A percentile compares a stretch with the other conserved stretches of the same genome.
Evolutionary conservation across 1,139 yeast genomes (phyloP).

Genomic region (Suhomyces guaymorum): DNA sequence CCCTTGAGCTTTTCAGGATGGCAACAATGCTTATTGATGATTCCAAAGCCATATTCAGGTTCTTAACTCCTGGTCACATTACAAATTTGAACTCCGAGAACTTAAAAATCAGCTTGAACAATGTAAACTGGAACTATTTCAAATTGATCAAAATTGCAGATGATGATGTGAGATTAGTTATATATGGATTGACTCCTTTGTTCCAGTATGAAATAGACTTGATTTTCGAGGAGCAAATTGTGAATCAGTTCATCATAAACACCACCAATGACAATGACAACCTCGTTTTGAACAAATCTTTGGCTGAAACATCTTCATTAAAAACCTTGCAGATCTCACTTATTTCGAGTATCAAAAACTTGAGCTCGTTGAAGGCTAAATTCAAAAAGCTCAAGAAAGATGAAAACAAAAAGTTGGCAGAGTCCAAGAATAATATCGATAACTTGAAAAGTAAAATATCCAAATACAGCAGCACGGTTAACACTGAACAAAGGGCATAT

Average conservation of each 20-base stretch:
- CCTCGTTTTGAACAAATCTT: slow-evolving; percentile 36
- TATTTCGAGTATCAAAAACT: slow-evolving; percentile 57
- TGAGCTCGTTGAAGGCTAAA: slow-evolving; percentile 50
- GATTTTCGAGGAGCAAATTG: slow-evolving; percentile 36
- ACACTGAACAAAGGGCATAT: slow-evolving; percentile 31
- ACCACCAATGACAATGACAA: slow-evolving; percentile 38
- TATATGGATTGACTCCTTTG: slow-evolving; percentile 66
- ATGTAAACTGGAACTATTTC: slow-evolving; percentile 58
- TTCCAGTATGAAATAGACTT: slow-evolving; percentile 70
- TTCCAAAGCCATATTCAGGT: slow-evolving; percentile 44
- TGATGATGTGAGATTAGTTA: slow-evolving; percentile 47
- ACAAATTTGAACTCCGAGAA: slow-evolving; percentile 19
- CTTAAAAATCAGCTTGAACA: slow-evolving; percentile 55
- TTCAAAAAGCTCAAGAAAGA: slow-evolving; percentile 64
- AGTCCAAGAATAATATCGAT: slow-evolving; percentile 60
- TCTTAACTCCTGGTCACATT: slow-evolving; percentile 28
- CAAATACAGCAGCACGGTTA: slow-evolving; percentile 31
- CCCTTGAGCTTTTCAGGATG: slow-evolving; percentile 16
- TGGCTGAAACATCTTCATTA: slow-evolving; percentile 49
- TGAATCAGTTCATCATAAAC: slow-evolving; percentile 32
- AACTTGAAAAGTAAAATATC: slow-evolving; percentile 50
- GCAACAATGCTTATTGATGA: slow-evolving; percentile 35
- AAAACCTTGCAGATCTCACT: slow-evolving; percentile 65
- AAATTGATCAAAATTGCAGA: slow-evolving; percentile 39
- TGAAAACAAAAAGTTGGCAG: slow-evolving; percentile 54